Conservation (phyloP, 2,329 filamentous ascomycete genomes). For the Magnaporthiopsis rhizophila region DNA sequence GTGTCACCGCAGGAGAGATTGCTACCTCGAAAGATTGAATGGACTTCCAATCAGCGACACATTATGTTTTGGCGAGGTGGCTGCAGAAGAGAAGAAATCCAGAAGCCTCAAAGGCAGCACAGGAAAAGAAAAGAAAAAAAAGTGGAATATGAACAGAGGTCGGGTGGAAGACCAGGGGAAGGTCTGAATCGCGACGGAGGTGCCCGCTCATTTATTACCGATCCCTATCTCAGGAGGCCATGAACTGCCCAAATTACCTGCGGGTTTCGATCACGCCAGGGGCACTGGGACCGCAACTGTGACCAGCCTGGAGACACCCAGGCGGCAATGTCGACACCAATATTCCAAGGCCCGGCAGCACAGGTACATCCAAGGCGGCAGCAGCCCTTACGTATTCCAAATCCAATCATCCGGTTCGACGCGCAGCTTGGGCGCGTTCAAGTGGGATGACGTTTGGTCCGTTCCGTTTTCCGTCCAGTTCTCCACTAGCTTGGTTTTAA, state of each 20-base stretch:
- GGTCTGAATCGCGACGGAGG: neutral
- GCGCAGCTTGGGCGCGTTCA: neutral
- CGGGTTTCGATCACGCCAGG: neutral
- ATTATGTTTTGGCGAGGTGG: neutral
- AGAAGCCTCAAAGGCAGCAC: neutral
- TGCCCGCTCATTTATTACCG: neutral
- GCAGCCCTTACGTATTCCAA: neutral
- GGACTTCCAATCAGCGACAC: neutral
- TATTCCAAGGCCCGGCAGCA: neutral
- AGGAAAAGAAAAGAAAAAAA: neutral
- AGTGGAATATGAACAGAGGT: too few species aligned
- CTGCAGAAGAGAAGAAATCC: neutral
- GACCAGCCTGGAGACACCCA: neutral
- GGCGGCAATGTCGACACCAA: neutral
- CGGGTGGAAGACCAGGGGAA: too few species aligned
- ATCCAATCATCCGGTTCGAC: neutral
- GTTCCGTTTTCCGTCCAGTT: neutral
- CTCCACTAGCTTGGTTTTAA: too few species aligned
- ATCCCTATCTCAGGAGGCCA: neutral
- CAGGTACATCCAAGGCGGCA: neutral
- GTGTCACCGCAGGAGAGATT: neutral
- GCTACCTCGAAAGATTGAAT: neutral
- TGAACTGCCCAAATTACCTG: neutral
- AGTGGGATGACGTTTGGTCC: neutral
- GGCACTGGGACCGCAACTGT: neutral